A percentile compares a stretch with the other conserved stretches of the same genome.
Evolutionary conservation across 2,329 filamentous ascomycete genomes (phyloP).

Genomic region (Aspergillus sp.): DNA sequence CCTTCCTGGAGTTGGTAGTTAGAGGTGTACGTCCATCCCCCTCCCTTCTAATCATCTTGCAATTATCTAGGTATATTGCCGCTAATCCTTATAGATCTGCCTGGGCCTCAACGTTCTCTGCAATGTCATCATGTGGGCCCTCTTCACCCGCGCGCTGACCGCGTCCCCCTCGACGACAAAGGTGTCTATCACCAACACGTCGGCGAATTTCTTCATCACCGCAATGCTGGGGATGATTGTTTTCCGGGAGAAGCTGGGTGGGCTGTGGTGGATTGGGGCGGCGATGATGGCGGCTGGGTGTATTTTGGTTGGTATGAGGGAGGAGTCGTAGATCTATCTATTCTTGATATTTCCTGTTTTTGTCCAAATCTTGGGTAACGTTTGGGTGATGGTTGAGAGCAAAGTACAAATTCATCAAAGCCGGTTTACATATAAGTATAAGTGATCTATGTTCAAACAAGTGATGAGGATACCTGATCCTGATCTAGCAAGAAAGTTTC

Average conservation of each 20-base stretch:
- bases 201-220: slow-evolving; percentile 59
- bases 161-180: slow-evolving; percentile 57
- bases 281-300: slow-evolving; percentile 56
- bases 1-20: slow-evolving; percentile 46
- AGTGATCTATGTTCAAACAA: background rate
- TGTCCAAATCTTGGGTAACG: no score
- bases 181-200: slow-evolving; percentile 61
- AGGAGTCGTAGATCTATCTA: slow-evolving; percentile 31
- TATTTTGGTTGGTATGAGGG: slow-evolving; percentile 58
- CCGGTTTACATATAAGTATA: no score
- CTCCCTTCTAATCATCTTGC: background rate
- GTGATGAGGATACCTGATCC: slow-evolving; percentile 2
- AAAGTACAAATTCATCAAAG: no score
- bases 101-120: slow-evolving; percentile 59
- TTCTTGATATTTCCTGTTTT: no score
- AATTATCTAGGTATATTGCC: no score
- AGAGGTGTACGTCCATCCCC: slow-evolving; percentile 44
- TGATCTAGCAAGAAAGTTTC: background rate
- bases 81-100: slow-evolving; percentile 42
- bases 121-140: slow-evolving; percentile 61
- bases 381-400: background rate
- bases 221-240: slow-evolving; percentile 55
- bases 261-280: slow-evolving; percentile 60
- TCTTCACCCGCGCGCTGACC: slow-evolving; percentile 60
- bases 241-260: slow-evolving; percentile 53